Conservation (phyloP, 2,329 filamentous ascomycete species). For the Aspergillus sp. region DNA sequence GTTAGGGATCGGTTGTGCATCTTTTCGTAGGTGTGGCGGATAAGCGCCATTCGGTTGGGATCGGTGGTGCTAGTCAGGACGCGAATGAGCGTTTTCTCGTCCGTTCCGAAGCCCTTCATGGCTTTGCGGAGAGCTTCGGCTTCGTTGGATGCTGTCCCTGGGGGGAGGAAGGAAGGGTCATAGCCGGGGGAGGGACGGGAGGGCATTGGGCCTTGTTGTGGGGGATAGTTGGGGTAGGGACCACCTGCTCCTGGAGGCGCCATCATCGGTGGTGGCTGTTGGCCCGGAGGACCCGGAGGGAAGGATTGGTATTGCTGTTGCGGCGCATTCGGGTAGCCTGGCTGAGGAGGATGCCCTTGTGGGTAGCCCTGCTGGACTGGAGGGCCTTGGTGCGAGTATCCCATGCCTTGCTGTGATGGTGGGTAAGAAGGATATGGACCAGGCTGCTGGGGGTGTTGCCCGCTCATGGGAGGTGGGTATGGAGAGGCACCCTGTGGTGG, state of each 20-base stretch:
- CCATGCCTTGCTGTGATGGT: background rate
- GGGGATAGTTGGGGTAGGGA: background rate
- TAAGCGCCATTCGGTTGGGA: slow-evolving; percentile 67
- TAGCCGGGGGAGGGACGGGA: slow-evolving; percentile 71
- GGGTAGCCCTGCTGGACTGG: background rate
- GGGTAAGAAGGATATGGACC: background rate
- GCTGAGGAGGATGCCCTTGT: background rate
- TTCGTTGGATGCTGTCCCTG: slow-evolving; percentile 61
- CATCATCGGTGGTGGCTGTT: slow-evolving; percentile 7
- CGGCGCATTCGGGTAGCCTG: background rate
- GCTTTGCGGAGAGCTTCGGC: slow-evolving; percentile 68
- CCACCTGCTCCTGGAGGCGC: background rate
- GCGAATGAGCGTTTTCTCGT: slow-evolving; percentile 62
- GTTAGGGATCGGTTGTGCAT: slow-evolving; percentile 66
- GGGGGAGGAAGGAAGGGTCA: slow-evolving; percentile 62
- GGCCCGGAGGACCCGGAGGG: slow-evolving; percentile 9
- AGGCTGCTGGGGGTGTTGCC: background rate
- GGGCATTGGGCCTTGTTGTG: slow-evolving; percentile 29
- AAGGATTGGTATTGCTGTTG: slow-evolving; percentile 6
- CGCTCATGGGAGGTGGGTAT: background rate
- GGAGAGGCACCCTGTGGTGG: background rate
- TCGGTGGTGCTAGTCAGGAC: slow-evolving; percentile 66
- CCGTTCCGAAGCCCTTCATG: slow-evolving; percentile 66
- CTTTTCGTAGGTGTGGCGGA: slow-evolving; percentile 65
- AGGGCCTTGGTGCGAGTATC: slow-evolving; percentile 1